Evolutionary conservation across 2,329 filamentous ascomycete species (phyloP).

Genomic region (Exophiala calicioides): DNA sequence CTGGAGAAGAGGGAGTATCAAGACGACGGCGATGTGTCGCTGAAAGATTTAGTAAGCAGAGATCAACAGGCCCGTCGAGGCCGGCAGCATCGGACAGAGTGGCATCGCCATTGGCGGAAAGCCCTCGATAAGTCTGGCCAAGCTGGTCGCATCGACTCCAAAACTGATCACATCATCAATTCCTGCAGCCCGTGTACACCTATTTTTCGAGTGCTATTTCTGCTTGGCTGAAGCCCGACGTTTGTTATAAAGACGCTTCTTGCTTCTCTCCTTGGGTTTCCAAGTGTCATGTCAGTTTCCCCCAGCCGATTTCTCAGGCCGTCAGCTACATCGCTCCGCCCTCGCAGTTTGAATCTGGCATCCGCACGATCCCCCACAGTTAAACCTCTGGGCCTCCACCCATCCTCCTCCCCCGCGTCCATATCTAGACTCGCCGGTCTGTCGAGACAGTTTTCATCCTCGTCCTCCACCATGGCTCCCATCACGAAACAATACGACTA

Average conservation of each 20-base stretch:
- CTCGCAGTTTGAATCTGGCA: conserved; percentile 15
- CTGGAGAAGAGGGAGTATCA: neutral
- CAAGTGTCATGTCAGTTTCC: conserved; percentile 29
- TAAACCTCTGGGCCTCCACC: neutral
- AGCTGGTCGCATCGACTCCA: neutral
- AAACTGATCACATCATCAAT: conserved; percentile 27
- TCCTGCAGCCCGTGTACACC: conserved; percentile 3
- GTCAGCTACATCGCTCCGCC: conserved; percentile 10
- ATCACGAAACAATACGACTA: conserved; percentile 54
- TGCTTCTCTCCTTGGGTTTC: conserved; percentile 8
- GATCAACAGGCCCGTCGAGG: neutral
- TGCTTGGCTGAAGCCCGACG: neutral
- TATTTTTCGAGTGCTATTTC: too few relatives aligned
- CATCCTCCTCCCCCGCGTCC: conserved; percentile 14
- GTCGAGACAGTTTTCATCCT: conserved; percentile 44
- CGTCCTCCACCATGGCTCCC: conserved; percentile 46
- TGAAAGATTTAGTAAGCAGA: conserved; percentile 15
- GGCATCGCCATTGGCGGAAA: conserved; percentile 19
- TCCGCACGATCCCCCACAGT: conserved; percentile 5
- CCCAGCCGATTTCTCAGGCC: conserved; percentile 17
- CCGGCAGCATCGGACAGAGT: neutral
- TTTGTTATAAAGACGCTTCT: conserved; percentile 11
- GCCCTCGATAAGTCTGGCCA: neutral
- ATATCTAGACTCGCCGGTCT: conserved; percentile 42
- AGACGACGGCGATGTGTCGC: neutral